Evolutionary conservation across 345 rosid species (phyloP), one percentile per base, ranked within the genome.

Genomic region (Triadica sebifera): DNA sequence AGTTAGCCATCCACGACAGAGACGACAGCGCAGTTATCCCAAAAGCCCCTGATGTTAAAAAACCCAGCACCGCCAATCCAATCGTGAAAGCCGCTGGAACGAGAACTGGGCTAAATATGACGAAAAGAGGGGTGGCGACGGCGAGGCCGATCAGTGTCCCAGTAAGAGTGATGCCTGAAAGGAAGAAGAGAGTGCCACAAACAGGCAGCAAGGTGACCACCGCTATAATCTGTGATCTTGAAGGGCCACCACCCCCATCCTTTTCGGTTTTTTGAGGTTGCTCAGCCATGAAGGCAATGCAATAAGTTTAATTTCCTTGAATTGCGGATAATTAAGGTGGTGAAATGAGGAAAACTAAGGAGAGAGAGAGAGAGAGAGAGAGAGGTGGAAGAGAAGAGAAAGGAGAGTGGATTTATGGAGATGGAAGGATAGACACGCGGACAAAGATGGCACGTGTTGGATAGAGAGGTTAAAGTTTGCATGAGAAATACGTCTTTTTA

Each of bases 41-140:
- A 29, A 94, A 80, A 19, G 89, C 90, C 6, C 92, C 92, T 0
- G 98, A 89, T 0, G 86, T 75, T 65, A 89, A 76, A 73, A 89
- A 87, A 10, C 89, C 98, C 0, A 80, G 47, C 82, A 89, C 82
- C 0, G 92, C 88, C 65, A 92, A 63, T 60, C 84, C 88, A 12
- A 92, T 64, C 6, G 69, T 78, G 15, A 90, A 72, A 15, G 88
- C 86, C 0, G 97, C 91, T 0, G 98, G 93, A 39, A 92, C 91
- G 3, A 94, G 75, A 51, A 94, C 85, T 0, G 93, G 98, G 84
- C 98, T 92, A 84, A 85, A 91, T 65, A 94, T 73, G 53, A 94
- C 53, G 50, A 94, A 84, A 47, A 91, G 67, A 1, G 97, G 95
- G 12, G 91, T 87, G 34, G 90, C 74, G 46, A 90, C 73, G 9